Evolutionary conservation across 2,329 filamentous ascomycete genomes (phyloP), one percentile per base, ranked within the genome.

Genomic region (Talaromyces sp.): DNA sequence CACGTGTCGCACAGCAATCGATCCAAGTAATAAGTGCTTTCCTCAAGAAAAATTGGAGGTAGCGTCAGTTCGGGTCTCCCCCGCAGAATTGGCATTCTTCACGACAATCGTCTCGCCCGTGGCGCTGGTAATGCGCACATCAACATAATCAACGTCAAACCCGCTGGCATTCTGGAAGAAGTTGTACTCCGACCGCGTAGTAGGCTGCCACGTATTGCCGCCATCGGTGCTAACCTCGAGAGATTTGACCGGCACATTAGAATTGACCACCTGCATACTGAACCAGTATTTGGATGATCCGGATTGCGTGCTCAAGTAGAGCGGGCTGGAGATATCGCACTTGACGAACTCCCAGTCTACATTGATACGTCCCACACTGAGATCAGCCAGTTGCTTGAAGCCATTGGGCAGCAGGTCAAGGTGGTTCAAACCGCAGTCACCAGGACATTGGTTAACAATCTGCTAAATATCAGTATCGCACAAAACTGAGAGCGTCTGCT

Each of bases 231-330:
- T 86, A 65, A 89, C 86, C 69, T 89, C 86, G 27, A 90, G 79
- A 68, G 77, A 81, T 62, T 79, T 70, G 47, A 89, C 81, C 17
- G 82, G 80, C 67, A 85, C 79, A 73, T 88, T 88, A 70, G 84
- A 78, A 75, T 89, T 89, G 70, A 88, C 80, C 51, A 89, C 86
- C 74, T 90, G 88, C 81, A 88, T 87, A 58, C 80, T 81, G 77
- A 87, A 86, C 84, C 84, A 86, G 74, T 81, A 81, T 34, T 75
- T 72, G 4, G 81, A 83, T 3, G 79, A 72, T 5, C 74, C 75
- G 17, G 72, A 77, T 73, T 87, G 86, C 76, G 84, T 85, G 74
- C 82, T 80, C 27, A 87, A 77, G 54, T 78, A 69, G 10, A 87
- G 74, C 1, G 83, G 81, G 0, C 77, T 75, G 58, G 79, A 79